Percentiles rank a stretch among this genome's conserved stretches.
Conservation (phyloP, 352 stramenopile species). For the Globisporangium viniferum region DNA sequence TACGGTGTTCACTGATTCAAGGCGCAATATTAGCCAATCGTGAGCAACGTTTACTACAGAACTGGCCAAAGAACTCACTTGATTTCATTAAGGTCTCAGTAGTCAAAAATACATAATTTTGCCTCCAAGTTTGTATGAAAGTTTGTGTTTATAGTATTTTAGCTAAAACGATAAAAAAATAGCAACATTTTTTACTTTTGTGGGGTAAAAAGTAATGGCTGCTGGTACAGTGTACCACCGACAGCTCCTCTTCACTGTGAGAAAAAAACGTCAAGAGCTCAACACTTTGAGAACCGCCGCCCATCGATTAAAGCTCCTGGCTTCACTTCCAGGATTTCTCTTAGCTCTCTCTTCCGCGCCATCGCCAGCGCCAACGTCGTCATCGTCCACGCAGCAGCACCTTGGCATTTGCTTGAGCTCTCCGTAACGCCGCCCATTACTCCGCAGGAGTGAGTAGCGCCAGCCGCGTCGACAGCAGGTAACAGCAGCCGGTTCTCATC, state of each 20-base stretch:
- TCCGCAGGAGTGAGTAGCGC: background rate
- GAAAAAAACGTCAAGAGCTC: background rate
- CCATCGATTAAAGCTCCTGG: background rate
- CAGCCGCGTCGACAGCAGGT: background rate
- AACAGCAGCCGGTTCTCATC: background rate
- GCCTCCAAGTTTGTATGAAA: background rate
- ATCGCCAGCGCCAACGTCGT: background rate
- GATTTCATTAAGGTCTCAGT: background rate
- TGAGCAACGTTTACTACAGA: background rate
- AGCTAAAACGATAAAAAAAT: background rate
- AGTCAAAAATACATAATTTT: background rate
- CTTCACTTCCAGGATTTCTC: background rate
- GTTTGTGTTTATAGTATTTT: background rate
- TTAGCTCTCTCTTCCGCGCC: background rate
- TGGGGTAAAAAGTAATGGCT: background rate
- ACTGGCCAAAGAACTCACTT: background rate
- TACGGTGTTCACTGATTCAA: background rate
- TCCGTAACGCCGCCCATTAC: background rate
- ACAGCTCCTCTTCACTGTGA: background rate
- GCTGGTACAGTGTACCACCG: background rate
- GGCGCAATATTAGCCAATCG: slow-evolving; percentile 3
- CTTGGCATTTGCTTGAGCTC: background rate
- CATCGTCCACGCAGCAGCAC: background rate
- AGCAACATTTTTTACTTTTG: too few relatives aligned
- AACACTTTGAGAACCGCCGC: background rate